phyloP scores from a whole-genome alignment of 73 alveolate genomes.

The Uronychia binucleata region DNA sequence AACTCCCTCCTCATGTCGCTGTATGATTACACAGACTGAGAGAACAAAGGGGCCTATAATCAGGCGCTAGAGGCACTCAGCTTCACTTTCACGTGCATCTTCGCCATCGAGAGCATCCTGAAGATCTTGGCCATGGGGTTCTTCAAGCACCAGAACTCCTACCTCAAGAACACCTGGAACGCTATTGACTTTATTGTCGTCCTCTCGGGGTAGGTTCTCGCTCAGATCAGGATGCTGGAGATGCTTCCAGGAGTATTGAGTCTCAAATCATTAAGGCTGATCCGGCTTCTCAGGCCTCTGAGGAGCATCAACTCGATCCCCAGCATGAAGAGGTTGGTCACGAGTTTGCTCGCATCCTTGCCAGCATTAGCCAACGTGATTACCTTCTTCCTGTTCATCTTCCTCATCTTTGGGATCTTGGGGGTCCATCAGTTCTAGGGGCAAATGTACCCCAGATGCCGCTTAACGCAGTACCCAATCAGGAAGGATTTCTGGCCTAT shows the following conservation, averaged over 20 bases:
- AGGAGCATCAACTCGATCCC: conserved; percentile 53
- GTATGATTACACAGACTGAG: conserved; percentile 36
- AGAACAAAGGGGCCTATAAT: conserved; percentile 1
- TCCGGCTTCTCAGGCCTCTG: conserved; percentile 41
- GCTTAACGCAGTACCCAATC: neutral
- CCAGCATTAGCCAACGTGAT: conserved; percentile 45
- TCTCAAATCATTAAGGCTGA: conserved; percentile 19
- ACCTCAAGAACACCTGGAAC: conserved; percentile 79
- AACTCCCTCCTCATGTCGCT: conserved; percentile 20
- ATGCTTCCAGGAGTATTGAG: conserved; percentile 12
- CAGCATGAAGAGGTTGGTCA: conserved; percentile 33
- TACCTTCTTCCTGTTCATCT: conserved; percentile 29
- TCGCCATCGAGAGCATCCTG: conserved; percentile 46
- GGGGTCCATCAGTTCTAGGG: conserved; percentile 49
- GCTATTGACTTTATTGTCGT: conserved; percentile 48
- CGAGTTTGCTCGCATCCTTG: conserved; percentile 22
- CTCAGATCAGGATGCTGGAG: conserved; percentile 21
- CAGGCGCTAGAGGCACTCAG: conserved; percentile 20
- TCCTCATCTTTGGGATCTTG: conserved; percentile 43
- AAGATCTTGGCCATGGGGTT: conserved; percentile 71
- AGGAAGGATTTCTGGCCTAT: neutral
- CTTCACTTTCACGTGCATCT: conserved; percentile 40
- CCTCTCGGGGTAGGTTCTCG: conserved; percentile 44
- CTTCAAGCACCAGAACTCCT: conserved; percentile 27
- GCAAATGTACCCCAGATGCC: conserved; percentile 17